Evolutionary conservation across 768 basidiomycete genomes (phyloP), one percentile per base, ranked within the genome.

Genomic region (Suillus decipiens): DNA sequence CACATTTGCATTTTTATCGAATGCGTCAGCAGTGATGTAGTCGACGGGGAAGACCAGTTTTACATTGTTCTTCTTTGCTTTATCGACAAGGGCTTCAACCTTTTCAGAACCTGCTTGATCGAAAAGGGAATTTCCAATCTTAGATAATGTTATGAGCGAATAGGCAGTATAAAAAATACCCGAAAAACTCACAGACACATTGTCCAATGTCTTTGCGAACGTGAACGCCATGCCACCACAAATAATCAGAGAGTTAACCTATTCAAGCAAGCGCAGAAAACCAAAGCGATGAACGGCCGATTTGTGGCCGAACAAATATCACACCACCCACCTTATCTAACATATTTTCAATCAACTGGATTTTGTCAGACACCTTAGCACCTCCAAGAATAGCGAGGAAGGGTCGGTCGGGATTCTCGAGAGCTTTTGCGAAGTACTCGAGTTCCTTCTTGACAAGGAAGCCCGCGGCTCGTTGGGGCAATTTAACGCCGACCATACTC

Each of bases 221-320:
- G 96, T 99, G 80, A 97, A 99, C 41, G 94, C 93, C 96, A 99
- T 99, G 34, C 96, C 96, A 72, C 96, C 96, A 67, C 94, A 92
- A 69, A 99, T 92, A 75, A 99, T 98, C 67, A 99, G 81, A 28
- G 91, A 92, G 79, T 99, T 82, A 78, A 99, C 96, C 92, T 95
- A 66, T 10, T 55, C 55, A 11, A 60, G 43, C 42, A 31, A 59
- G 37, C 6, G 17, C 22, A 11, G 33, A 63, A 59, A 59, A 50
- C 33, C 39, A 41, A 36, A 53, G 22, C 24, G 9, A 42, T 17
- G 24, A 36, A 51, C 11, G 12, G 36, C 45, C 28, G 56, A 57
- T 45, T 58, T 22, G 65, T 36, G 59, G 5, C 24, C 24, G 19
- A 45, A 34, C 24, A 15, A 43, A 14, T 6, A 45, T 36, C 24